Evolutionary conservation across 345 rosid species (phyloP).

Genomic region (Aurinia saxatilis): DNA sequence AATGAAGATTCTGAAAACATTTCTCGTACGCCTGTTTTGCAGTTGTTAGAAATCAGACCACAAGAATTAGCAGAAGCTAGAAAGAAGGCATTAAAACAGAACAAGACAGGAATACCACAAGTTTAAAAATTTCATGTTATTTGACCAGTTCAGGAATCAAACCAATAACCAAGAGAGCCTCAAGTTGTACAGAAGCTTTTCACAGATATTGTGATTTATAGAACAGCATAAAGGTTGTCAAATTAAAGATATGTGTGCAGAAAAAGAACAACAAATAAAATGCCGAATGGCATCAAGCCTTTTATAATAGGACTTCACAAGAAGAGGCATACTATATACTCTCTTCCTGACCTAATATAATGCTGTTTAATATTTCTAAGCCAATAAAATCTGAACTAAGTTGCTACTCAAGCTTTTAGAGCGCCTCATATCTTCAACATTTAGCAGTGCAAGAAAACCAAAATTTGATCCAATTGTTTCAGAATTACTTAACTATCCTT

Average conservation of each 20-base stretch:
- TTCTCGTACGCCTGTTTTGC: slow-evolving; percentile 75
- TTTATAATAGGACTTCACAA: not conserved
- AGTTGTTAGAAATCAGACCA: slow-evolving; percentile 4
- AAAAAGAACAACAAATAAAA: not conserved
- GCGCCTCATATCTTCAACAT: not conserved
- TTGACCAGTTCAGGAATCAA: not conserved
- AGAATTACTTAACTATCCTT: not conserved
- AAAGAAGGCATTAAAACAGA: not conserved
- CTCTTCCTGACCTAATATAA: not conserved
- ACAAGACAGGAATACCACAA: not conserved
- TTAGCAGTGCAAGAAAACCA: not conserved
- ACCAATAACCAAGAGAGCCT: not conserved
- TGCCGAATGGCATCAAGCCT: too few relatives aligned
- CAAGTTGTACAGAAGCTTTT: not conserved
- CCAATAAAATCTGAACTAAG: not conserved
- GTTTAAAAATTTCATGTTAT: not conserved
- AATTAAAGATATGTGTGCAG: not conserved
- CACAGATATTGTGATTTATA: not conserved
- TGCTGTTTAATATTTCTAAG: too few relatives aligned
- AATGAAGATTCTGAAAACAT: slow-evolving; percentile 94
- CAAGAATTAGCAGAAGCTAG: not conserved
- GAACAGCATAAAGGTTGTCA: not conserved
- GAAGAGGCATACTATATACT: not conserved
- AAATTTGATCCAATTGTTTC: not conserved
- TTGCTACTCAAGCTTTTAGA: not conserved